phyloP scores from a whole-genome alignment of 176 grass and related monocot species.

The maize (Zea mays) region Zm-B73-REFERENCE-NAM-5.0 NC_050098.1:64547001-64547500 shows the following conservation, averaged over 20 bases:
- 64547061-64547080: conserved; percentile 81
- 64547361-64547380: conserved; percentile 93
- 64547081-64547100: conserved; percentile 22
- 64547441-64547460: conserved; percentile 24
- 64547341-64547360: conserved; percentile 88
- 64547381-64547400: conserved; percentile 51
- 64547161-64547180: not conserved
- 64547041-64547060: conserved; percentile 88
- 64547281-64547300: conserved; percentile 30
- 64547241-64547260: not conserved
- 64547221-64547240: conserved; percentile 38
- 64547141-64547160: not conserved
- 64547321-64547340: conserved; percentile 90
- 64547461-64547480: conserved; percentile 92
- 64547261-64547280: not conserved
- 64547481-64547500: conserved; percentile 90
- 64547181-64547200: not conserved
- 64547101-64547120: not conserved
- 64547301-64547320: conserved; percentile 56
- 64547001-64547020: conserved; percentile 80
- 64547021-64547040: conserved; percentile 83
- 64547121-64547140: conserved; percentile 26
- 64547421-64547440: conserved; percentile 7
- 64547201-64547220: not conserved
- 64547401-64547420: conserved; percentile 24